These are phyloP conservation scores for Geotrichum carabidarum DNA, from an alignment of 1,139 yeast genomes.

Conservation along the genomic window DNA sequence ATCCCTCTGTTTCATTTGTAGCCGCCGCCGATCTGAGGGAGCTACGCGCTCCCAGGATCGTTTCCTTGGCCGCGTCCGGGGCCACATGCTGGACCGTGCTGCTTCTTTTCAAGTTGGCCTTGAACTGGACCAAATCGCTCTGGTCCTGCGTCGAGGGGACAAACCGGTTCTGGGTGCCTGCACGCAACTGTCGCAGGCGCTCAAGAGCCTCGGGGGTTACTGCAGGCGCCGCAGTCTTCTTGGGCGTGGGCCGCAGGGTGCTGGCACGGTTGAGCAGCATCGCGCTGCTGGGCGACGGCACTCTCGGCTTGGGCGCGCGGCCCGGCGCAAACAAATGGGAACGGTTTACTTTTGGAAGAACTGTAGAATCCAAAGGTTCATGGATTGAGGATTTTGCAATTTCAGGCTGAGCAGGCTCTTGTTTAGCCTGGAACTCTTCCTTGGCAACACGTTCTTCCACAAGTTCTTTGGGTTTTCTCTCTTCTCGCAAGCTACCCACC, in stretches of 20 bases:
- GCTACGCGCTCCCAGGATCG: conserved; percentile 24
- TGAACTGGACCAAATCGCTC: conserved; percentile 24
- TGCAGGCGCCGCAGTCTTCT: conserved; percentile 1
- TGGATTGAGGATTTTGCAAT: too few relatives aligned
- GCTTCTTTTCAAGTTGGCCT: conserved; percentile 25
- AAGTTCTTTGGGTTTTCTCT: not conserved
- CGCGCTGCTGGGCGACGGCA: conserved; percentile 18
- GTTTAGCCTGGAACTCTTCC: not conserved
- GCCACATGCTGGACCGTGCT: conserved; percentile 28
- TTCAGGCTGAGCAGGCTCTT: too few relatives aligned
- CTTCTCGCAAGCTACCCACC: too few relatives aligned
- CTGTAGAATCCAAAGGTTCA: not conserved
- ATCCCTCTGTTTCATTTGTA: not conserved
- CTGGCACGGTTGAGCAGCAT: conserved; percentile 14
- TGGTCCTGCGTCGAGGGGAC: conserved; percentile 24
- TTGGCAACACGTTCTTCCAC: not conserved
- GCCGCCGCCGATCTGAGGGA: conserved; percentile 15
- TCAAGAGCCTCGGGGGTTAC: conserved; percentile 25
- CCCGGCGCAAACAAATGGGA: not conserved
- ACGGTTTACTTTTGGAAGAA: not conserved
- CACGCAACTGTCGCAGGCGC: conserved; percentile 21
- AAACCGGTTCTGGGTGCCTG: conserved; percentile 23
- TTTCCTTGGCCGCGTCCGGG: conserved; percentile 26
- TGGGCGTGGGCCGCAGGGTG: conserved; percentile 9
- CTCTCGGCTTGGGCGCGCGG: conserved; percentile 18